Percentiles rank a stretch among this genome's conserved stretches.
These are phyloP conservation scores for Pichia inconspicua DNA, from an alignment of 1,139 yeast genomes.

Conservation along the genomic window DNA sequence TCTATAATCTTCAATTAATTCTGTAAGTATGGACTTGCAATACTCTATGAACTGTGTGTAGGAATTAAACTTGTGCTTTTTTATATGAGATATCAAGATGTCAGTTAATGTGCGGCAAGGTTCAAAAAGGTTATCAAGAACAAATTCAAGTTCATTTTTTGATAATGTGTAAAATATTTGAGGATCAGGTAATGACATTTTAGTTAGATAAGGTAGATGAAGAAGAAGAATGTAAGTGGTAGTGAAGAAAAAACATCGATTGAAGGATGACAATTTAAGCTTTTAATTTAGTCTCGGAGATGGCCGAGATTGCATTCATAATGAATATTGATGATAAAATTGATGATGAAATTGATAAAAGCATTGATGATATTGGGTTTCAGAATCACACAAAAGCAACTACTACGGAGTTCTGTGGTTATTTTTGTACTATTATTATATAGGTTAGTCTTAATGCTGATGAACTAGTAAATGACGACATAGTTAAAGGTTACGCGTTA, in stretches of 20 bases:
- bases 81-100: conserved; percentile 34
- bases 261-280: neutral
- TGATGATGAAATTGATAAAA: too few species aligned
- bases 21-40: conserved; percentile 14
- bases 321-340: neutral
- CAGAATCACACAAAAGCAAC: too few species aligned
- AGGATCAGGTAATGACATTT: conserved; percentile 17
- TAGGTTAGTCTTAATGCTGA: too few species aligned
- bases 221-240: neutral
- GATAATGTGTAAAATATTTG: conserved; percentile 15
- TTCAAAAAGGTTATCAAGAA: conserved; percentile 56
- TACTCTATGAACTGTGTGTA: conserved; percentile 48
- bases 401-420: too few species aligned
- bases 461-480: too few species aligned
- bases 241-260: neutral
- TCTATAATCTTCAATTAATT: conserved; percentile 30
- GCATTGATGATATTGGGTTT: too few species aligned
- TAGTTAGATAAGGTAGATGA: neutral
- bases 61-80: conserved; percentile 14
- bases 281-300: neutral
- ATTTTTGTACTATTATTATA: too few species aligned
- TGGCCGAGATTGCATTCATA: neutral
- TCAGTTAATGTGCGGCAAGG: conserved; percentile 50
- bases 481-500: too few species aligned
- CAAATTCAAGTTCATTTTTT: conserved; percentile 25